Percentiles rank a stretch among this genome's conserved stretches.
Conservation (phyloP, 805 yeast genomes). For the Ogataea pilisensis region DNA sequence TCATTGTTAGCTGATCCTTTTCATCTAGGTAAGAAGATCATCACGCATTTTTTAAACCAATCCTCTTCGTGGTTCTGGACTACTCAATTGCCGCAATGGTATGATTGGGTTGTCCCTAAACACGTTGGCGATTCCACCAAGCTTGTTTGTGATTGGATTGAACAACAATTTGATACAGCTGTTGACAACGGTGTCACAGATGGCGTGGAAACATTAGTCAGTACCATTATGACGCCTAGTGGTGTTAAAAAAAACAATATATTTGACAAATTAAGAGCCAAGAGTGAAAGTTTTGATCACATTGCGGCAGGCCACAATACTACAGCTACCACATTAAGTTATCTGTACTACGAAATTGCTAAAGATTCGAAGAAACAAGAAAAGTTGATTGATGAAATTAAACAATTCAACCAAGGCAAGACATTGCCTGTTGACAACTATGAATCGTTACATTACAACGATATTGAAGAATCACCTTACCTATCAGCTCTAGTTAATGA, state of each 20-base stretch:
- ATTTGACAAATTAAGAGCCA: conserved; percentile 28
- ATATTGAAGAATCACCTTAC: conserved; percentile 51
- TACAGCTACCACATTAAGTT: conserved; percentile 62
- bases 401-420: conserved; percentile 20
- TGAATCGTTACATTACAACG: conserved; percentile 31
- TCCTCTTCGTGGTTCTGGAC: conserved; percentile 66
- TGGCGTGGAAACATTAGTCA: conserved; percentile 21
- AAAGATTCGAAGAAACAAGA: conserved; percentile 44
- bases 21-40: conserved; percentile 37
- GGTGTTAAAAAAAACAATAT: conserved; percentile 7
- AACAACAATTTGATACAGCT: conserved; percentile 24
- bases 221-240: conserved; percentile 16
- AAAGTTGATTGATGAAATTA: conserved; percentile 42
- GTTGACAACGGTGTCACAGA: conserved; percentile 13
- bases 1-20: conserved; percentile 37
- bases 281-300: conserved; percentile 57
- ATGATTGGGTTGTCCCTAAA: conserved; percentile 44
- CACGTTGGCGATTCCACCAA: conserved; percentile 35
- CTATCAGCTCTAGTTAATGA: conserved; percentile 62
- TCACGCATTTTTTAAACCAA: conserved; percentile 43
- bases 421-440: conserved; percentile 15
- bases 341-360: conserved; percentile 55
- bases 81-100: conserved; percentile 52
- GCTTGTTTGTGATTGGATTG: conserved; percentile 44
- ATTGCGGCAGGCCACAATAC: conserved; percentile 78